Evolutionary conservation across 805 yeast species (phyloP).

Genomic region (Hanseniaspora guilliermondii): DNA sequence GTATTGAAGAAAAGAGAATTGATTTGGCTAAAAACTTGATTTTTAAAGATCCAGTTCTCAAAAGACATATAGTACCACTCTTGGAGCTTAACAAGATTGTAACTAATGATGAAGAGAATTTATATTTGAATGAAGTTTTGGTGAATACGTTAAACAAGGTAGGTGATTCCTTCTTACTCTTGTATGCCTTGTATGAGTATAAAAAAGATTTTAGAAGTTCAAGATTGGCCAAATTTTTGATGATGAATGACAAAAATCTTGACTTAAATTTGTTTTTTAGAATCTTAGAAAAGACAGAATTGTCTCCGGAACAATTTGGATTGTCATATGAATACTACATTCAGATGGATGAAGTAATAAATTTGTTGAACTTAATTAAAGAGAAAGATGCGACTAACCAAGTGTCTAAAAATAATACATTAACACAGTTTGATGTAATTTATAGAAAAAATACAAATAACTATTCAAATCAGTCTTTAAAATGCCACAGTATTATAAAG

Average conservation of each 20-base stretch:
- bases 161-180: slow-evolving; percentile 14
- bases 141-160: slow-evolving; percentile 37
- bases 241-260: slow-evolving; percentile 26
- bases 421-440: slow-evolving; percentile 28
- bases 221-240: slow-evolving; percentile 50
- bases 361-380: slow-evolving; percentile 34
- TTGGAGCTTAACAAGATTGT: slow-evolving; percentile 57
- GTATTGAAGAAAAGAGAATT: slow-evolving; percentile 71
- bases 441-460: slow-evolving; percentile 20
- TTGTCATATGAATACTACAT: slow-evolving; percentile 44
- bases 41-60: slow-evolving; percentile 47
- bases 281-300: slow-evolving; percentile 20
- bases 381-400: slow-evolving; percentile 17
- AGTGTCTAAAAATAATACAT: slow-evolving; percentile 26
- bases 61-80: slow-evolving; percentile 49
- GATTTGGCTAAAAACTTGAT: slow-evolving; percentile 55
- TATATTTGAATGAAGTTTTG: slow-evolving; percentile 43
- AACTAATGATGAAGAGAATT: slow-evolving; percentile 43
- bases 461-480: slow-evolving; percentile 18
- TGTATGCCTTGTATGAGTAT: slow-evolving; percentile 44
- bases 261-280: slow-evolving; percentile 19
- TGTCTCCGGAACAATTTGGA: slow-evolving; percentile 28
- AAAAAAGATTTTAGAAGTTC: slow-evolving; percentile 44
- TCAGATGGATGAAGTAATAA: slow-evolving; percentile 49
- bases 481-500: slow-evolving; percentile 23